phyloP scores from a whole-genome alignment of 129 eudicot genomes.

The Centaurea solstitialis region DNA sequence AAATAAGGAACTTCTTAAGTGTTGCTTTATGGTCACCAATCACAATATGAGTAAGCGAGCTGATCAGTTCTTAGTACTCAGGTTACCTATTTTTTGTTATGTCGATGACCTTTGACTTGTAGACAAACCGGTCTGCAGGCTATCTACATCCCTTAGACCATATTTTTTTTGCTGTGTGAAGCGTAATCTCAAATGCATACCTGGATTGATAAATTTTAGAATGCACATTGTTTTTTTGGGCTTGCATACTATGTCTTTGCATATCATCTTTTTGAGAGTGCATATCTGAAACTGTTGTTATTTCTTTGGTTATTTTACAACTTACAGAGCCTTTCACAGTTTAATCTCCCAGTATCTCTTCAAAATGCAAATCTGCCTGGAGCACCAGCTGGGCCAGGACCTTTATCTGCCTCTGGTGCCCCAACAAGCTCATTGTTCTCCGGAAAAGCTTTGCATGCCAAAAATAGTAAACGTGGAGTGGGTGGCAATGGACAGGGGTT shows the following conservation, averaged over 20 bases:
- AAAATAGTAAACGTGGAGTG: slow-evolving; percentile 38
- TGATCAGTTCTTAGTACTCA: not conserved
- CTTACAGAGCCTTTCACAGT: slow-evolving; percentile 92
- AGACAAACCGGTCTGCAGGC: not conserved
- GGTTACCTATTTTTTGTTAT: not conserved
- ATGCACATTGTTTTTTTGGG: not conserved
- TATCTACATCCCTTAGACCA: not conserved
- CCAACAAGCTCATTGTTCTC: slow-evolving; percentile 52
- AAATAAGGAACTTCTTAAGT: not conserved
- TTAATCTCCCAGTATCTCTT: slow-evolving; percentile 91
- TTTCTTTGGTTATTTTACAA: slow-evolving; percentile 27
- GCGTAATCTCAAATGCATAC: not conserved
- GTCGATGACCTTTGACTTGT: not conserved
- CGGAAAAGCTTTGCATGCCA: slow-evolving; percentile 37
- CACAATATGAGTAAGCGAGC: not conserved
- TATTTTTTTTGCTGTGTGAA: not conserved
- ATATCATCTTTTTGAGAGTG: not conserved
- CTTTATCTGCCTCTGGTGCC: slow-evolving; percentile 52
- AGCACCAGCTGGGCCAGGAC: slow-evolving; percentile 55
- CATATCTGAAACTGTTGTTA: slow-evolving; percentile 30
- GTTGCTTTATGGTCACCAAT: not conserved
- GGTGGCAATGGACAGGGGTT: slow-evolving; percentile 38
- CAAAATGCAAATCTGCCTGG: slow-evolving; percentile 72
- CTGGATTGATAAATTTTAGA: not conserved
- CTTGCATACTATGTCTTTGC: slow-evolving; percentile 5